Base-by-base conservation (phyloP, 2,329 filamentous ascomycete genomes). In the Fusarium coicis region DNA sequence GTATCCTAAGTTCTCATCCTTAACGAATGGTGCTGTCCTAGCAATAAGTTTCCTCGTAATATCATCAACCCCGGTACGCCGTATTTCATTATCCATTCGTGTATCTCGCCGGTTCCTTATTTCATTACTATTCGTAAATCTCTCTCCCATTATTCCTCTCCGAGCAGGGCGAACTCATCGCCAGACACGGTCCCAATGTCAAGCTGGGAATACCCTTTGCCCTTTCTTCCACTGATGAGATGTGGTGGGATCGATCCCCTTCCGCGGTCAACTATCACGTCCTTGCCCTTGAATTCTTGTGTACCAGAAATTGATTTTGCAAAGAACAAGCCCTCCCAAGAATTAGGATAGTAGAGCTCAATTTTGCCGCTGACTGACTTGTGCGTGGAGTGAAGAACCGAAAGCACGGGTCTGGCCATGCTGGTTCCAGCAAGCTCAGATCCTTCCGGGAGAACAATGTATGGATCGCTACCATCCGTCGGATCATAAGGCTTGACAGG, bases 241-340 rank as follows among this genome's bases (percentile, higher is more conserved):
- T 79, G 80, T 43, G 78, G 77, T 44, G 78, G 77, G 23, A 81
- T 66, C 40, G 55, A 72, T 4, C 81, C 79, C 7, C 80, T 79
- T 76, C 80, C 81, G 4, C 74, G 68, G 7, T 76, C 77, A 7
- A 87, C 73, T 57, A 79, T 70, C 18, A 89, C 81, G 21, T 81
- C 86, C 44, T 84, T 80, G 19, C 88, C 88, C 26, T 57, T 68
- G 12, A 85, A 78, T 4, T 66, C 59, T 36, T 88, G 78, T 15
- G 62, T 70, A 5, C 87, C 87, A 30, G 83, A 83, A 21, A 85
- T 78, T 23, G 83, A 82, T 65, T 81, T 63, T 18, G 84, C 82
- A 15, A 68, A 68, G 39, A 89, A 77, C 26, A 72, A 70, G 19
- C 88, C 88, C 70, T 85, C 84, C 88, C 88, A 90, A 5, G 83